Percentiles rank a stretch among this genome's conserved stretches.
These are phyloP conservation scores for Cadophora sp. DNA, from an alignment of 2,329 filamentous ascomycete species.

Conservation along the genomic window DNA sequence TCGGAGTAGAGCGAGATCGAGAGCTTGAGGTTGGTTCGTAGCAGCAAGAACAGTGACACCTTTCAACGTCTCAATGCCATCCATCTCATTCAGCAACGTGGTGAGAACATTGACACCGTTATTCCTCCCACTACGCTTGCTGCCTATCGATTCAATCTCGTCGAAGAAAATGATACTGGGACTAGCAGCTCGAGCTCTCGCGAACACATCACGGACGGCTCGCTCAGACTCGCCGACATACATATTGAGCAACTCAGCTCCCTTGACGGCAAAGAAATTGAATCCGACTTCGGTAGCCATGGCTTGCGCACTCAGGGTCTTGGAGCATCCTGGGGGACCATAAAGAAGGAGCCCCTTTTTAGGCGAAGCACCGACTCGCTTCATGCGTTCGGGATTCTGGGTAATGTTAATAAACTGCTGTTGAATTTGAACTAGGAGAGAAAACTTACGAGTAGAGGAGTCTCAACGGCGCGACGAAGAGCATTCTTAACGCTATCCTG, in stretches of 20 bases:
- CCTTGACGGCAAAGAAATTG: slow-evolving; percentile 95
- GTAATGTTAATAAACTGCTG: slow-evolving; percentile 26
- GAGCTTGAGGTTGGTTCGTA: slow-evolving; percentile 85
- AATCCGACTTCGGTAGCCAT: slow-evolving; percentile 88
- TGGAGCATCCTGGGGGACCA: slow-evolving; percentile 92
- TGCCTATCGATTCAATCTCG: slow-evolving; percentile 85
- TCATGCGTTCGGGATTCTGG: slow-evolving; percentile 58
- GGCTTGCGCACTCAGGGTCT: slow-evolving; percentile 90
- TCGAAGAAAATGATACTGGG: slow-evolving; percentile 98
- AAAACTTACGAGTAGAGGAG: slow-evolving; percentile 40
- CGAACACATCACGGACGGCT: slow-evolving; percentile 83
- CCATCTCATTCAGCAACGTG: slow-evolving; percentile 92
- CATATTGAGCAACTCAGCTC: slow-evolving; percentile 92
- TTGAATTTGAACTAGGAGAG: not conserved
- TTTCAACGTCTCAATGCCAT: slow-evolving; percentile 85
- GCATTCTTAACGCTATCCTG: slow-evolving; percentile 76
- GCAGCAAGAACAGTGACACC: slow-evolving; percentile 89
- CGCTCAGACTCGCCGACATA: slow-evolving; percentile 96
- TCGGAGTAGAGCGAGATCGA: slow-evolving; percentile 86
- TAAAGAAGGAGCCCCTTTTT: slow-evolving; percentile 89
- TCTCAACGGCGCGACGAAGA: slow-evolving; percentile 54
- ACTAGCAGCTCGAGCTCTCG: slow-evolving; percentile 81
- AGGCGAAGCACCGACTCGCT: slow-evolving; percentile 59
- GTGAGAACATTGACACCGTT: slow-evolving; percentile 82
- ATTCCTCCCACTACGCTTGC: slow-evolving; percentile 52